These are phyloP conservation scores for Quercus tomentella DNA, from an alignment of 331 rosid species.

Conservation along the genomic window DNA sequence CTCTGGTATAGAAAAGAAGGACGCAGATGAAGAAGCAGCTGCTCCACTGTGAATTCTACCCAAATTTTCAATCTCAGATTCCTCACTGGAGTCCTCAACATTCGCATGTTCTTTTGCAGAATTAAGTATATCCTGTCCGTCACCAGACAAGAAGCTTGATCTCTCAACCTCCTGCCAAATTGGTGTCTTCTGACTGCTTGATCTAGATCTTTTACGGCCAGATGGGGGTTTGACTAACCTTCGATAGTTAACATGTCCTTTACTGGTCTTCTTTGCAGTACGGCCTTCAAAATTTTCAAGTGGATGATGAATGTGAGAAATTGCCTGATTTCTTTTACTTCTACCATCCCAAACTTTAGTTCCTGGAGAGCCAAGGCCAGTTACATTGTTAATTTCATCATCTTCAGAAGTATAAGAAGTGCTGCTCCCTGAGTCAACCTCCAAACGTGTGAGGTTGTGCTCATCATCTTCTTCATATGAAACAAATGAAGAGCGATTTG, in stretches of 20 bases:
- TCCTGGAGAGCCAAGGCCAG: constrained; percentile 94
- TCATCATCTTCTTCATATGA: constrained; percentile 47
- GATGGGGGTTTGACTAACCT: constrained; percentile 47
- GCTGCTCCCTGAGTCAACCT: constrained; percentile 57
- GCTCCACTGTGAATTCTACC: constrained; percentile 85
- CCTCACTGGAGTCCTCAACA: constrained; percentile 71
- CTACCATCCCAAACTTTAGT: constrained; percentile 96
- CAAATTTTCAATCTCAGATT: constrained; percentile 57
- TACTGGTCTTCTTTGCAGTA: constrained; percentile 48
- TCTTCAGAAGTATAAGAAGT: constrained; percentile 85
- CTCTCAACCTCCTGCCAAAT: constrained; percentile 96
- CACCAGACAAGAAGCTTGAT: constrained; percentile 89
- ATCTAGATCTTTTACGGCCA: constrained; percentile 61
- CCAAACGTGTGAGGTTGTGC: constrained; percentile 30
- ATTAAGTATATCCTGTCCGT: constrained; percentile 89
- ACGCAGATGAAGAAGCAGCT: constrained; percentile 76
- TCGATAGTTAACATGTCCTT: constrained; percentile 45
- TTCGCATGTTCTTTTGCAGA: constrained; percentile 42
- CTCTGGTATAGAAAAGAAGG: constrained; percentile 41
- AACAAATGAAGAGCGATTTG: constrained; percentile 27
- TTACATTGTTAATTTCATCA: constrained; percentile 56
- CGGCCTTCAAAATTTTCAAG: constrained; percentile 69
- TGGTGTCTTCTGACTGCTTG: constrained; percentile 42
- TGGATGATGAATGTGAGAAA: constrained; percentile 90
- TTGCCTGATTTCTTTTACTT: constrained; percentile 64